Percentiles rank a stretch among this genome's conserved stretches.
Conservation (phyloP, 768 basidiomycete genomes). For the Suillus subaureus region DNA sequence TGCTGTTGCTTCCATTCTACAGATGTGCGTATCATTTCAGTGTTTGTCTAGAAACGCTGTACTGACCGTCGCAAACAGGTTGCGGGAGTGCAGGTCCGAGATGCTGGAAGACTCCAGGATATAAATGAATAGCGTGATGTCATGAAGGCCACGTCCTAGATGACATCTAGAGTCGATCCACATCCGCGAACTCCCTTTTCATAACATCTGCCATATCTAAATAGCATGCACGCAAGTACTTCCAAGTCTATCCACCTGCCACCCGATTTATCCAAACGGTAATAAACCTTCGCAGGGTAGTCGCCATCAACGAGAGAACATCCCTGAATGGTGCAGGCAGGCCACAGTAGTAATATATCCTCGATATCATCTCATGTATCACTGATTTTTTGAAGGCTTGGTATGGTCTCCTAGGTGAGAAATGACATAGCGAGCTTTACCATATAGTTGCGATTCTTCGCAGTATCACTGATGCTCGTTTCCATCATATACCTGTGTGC, state of each 20-base stretch:
- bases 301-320: neutral
- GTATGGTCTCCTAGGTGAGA: neutral
- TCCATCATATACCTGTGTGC: neutral
- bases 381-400: neutral
- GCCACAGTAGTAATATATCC: neutral
- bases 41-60: neutral
- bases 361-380: neutral
- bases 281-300: neutral
- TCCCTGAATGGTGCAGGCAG: neutral
- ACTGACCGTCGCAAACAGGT: constrained; percentile 35
- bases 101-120: constrained; percentile 61
- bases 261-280: neutral
- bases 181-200: neutral
- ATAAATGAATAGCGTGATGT: constrained; percentile 31
- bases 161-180: neutral
- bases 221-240: neutral
- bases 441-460: neutral
- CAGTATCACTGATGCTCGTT: neutral
- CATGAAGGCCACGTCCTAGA: neutral
- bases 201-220: neutral
- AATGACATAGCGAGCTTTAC: neutral
- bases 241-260: neutral
- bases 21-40: constrained; percentile 46
- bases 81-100: constrained; percentile 65
- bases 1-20: constrained; percentile 62